These are phyloP conservation scores for Blastocystis sp. DNA, from an alignment of 352 stramenopile species.

Conservation along the genomic window DNA sequence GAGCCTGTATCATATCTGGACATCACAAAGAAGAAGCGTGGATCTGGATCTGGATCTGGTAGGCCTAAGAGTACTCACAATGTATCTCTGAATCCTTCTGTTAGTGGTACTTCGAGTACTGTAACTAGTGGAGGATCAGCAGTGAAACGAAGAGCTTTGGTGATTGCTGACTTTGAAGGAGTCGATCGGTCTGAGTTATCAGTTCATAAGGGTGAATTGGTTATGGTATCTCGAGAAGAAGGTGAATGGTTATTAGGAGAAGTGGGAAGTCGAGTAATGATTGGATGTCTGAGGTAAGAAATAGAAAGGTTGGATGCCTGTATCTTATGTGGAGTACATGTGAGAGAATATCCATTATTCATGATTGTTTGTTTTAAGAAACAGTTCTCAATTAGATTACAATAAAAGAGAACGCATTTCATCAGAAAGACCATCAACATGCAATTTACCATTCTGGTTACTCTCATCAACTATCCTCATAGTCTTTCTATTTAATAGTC, in stretches of 20 bases:
- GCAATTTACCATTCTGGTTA: background rate
- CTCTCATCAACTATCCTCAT: background rate
- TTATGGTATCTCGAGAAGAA: slow-evolving; percentile 17
- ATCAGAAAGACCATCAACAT: slow-evolving; percentile 1
- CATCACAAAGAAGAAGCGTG: background rate
- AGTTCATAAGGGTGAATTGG: slow-evolving; percentile 34
- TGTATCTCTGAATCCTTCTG: too few relatives aligned
- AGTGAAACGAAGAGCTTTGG: background rate
- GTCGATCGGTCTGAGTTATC: background rate
- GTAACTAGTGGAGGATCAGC: background rate
- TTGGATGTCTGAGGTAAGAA: background rate
- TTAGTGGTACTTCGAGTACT: background rate
- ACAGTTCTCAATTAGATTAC: background rate
- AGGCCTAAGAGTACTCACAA: background rate
- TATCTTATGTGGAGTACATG: slow-evolving; percentile 29
- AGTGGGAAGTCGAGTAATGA: slow-evolving; percentile 1
- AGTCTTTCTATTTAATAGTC: background rate
- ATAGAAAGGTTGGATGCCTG: slow-evolving; percentile 44
- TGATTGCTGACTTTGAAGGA: slow-evolving; percentile 54
- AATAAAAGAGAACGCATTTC: slow-evolving; percentile 35
- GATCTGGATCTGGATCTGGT: background rate
- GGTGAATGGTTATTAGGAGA: slow-evolving; percentile 36
- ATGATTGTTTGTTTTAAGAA: slow-evolving; percentile 2
- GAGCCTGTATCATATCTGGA: slow-evolving; percentile 27
- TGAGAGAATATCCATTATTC: background rate